Evolutionary conservation across 2,329 filamentous ascomycete species (phyloP), one percentile per base, ranked within the genome.

Genomic region (Aspergillus felis): DNA sequence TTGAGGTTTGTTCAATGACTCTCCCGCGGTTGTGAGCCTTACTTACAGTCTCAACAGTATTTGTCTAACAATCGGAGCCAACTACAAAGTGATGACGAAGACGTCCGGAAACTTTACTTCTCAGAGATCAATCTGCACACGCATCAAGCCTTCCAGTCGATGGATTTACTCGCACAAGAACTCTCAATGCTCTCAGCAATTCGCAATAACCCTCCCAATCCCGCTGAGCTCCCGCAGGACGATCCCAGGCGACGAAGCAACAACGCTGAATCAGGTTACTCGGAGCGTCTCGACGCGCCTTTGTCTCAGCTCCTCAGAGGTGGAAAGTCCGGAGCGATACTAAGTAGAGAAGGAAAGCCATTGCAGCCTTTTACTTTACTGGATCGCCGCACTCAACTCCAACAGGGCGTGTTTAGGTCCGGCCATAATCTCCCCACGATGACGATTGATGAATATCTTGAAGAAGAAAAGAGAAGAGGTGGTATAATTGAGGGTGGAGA

Each of bases 371-470:
- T 99, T 69, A 97, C 92, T 1, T 81, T 99, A 24, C 81, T 95
- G 4, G 87, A 88, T 58, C 88, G 82, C 63, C 84, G 94, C 41
- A 86, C 91, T 60, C 87, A 91, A 60, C 75, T 96, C 58, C 84
- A 87, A 59, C 82, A 87, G 57, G 89, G 89, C 2, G 93, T 99
- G 0, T 99, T 99, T 75, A 84, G 90, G 55, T 86, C 91, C 0
- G 91, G 94, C 7, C 94, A 99, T 72, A 97, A 91, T 75, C 78
- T 99, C 57, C 94, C 94, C 0, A 97, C 94, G 3, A 97, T 99
- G 94, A 90, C 86, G 1, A 97, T 99, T 60, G 94, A 99, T 66
- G 94, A 99, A 77, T 99, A 97, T 70, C 80, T 99, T 17, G 94
- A 95, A 53, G 93, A 97, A 74, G 94, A 97, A 78, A 84, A 84